phyloP scores from a whole-genome alignment of 2,329 filamentous ascomycete species.

The Tolypocladium tundrense region DNA sequence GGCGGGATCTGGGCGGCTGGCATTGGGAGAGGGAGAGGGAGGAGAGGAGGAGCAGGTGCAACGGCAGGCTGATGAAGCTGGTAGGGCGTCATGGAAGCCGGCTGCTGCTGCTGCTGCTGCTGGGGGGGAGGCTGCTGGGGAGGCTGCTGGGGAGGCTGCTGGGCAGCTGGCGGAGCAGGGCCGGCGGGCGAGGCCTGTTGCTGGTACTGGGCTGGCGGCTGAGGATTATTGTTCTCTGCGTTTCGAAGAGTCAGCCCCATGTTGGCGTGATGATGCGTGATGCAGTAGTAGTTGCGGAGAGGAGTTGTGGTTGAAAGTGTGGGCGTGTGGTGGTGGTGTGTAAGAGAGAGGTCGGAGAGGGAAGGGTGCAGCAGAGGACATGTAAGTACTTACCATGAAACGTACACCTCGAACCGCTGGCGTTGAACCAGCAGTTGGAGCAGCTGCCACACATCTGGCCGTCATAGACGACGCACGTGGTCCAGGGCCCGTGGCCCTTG shows the following conservation, averaged over 20 bases:
- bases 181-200: constrained; percentile 8
- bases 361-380: background rate
- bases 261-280: background rate
- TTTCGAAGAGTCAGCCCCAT: constrained; percentile 1
- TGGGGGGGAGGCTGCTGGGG: background rate
- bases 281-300: background rate
- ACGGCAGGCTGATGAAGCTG: background rate
- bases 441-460: constrained; percentile 53
- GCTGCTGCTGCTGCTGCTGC: background rate
- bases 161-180: constrained; percentile 13
- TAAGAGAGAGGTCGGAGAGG: background rate
- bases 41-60: background rate
- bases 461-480: constrained; percentile 45
- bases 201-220: constrained; percentile 18
- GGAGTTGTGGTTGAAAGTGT: background rate
- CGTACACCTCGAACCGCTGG: constrained; percentile 47
- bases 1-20: background rate
- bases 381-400: constrained; percentile 42
- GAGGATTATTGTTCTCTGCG: constrained; percentile 35
- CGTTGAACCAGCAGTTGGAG: constrained; percentile 55
- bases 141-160: background rate
- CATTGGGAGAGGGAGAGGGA: background rate
- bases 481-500: constrained; percentile 51
- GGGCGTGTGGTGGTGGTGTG: background rate
- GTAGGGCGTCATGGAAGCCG: background rate